Evolutionary conservation across 768 basidiomycete genomes (phyloP).

Genomic region (Tulasnella sp.): DNA sequence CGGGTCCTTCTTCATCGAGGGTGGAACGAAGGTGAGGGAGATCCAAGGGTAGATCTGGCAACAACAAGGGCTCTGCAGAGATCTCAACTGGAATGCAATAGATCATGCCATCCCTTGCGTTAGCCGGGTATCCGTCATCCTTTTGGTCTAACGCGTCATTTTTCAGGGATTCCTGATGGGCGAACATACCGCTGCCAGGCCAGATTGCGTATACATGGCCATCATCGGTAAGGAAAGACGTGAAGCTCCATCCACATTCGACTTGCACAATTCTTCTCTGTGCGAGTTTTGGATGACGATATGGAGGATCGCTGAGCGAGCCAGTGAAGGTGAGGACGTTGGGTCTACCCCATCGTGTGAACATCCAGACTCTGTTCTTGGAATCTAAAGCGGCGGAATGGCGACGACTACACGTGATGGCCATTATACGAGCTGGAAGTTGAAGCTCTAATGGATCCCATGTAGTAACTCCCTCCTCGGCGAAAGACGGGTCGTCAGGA

Average conservation of each 20-base stretch:
- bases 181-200: constrained; percentile 35
- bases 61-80: constrained; percentile 37
- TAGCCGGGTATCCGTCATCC: no score
- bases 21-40: constrained; percentile 40
- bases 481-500: no score
- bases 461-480: no score
- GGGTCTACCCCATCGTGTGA: constrained; percentile 66
- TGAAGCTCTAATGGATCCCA: no score
- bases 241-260: constrained; percentile 71
- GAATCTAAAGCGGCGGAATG: constrained; percentile 57
- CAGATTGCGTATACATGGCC: constrained; percentile 68
- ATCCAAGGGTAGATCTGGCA: constrained; percentile 43
- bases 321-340: constrained; percentile 32
- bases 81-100: constrained; percentile 51
- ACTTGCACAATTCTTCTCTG: no score
- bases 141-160: no score
- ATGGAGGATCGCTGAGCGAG: constrained; percentile 23
- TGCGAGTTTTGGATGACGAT: no score
- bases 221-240: constrained; percentile 55
- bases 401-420: constrained; percentile 56
- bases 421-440: no score
- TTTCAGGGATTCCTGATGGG: constrained; percentile 33
- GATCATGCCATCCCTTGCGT: no score
- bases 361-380: constrained; percentile 53
- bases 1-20: no score